These are phyloP conservation scores for Aspergillus hortae DNA, from an alignment of 2,329 filamentous ascomycete genomes.

Conservation along the genomic window DNA sequence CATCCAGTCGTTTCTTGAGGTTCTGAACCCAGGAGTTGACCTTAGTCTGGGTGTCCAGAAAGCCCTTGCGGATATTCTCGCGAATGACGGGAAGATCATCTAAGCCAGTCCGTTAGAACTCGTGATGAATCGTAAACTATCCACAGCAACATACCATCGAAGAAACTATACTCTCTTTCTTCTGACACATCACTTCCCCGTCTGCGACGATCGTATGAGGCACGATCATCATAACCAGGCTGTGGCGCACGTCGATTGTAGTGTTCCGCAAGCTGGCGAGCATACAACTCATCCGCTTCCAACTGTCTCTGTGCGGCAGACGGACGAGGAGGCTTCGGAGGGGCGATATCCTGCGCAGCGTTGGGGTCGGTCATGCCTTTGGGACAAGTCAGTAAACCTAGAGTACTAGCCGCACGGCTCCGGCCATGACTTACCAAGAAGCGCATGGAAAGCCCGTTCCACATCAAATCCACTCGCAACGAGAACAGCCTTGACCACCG, in stretches of 20 bases:
- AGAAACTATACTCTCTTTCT: constrained; percentile 80
- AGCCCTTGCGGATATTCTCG: constrained; percentile 91
- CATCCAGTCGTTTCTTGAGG: constrained; percentile 90
- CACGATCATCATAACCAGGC: constrained; percentile 28
- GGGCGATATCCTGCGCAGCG: constrained; percentile 61
- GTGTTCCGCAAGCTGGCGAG: constrained; percentile 87
- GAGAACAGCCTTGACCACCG: constrained; percentile 83
- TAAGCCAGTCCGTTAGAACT: constrained; percentile 22
- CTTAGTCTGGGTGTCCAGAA: constrained; percentile 86
- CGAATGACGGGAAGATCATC: constrained; percentile 92
- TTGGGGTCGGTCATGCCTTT: constrained; percentile 77
- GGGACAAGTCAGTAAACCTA: constrained; percentile 4
- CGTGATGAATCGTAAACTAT: neutral
- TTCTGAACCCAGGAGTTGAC: constrained; percentile 91
- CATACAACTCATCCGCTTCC: constrained; percentile 86
- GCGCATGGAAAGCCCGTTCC: constrained; percentile 91
- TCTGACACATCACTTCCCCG: constrained; percentile 57
- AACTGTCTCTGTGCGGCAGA: constrained; percentile 70
- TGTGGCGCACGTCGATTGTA: constrained; percentile 56
- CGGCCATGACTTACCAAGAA: constrained; percentile 62
- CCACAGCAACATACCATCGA: constrained; percentile 59
- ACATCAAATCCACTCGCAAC: constrained; percentile 80
- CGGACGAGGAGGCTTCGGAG: constrained; percentile 77
- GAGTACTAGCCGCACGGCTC: neutral
- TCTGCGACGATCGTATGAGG: constrained; percentile 44